Conservation (phyloP, 805 yeast genomes). For the Saccharomycopsis guyanensis region DNA sequence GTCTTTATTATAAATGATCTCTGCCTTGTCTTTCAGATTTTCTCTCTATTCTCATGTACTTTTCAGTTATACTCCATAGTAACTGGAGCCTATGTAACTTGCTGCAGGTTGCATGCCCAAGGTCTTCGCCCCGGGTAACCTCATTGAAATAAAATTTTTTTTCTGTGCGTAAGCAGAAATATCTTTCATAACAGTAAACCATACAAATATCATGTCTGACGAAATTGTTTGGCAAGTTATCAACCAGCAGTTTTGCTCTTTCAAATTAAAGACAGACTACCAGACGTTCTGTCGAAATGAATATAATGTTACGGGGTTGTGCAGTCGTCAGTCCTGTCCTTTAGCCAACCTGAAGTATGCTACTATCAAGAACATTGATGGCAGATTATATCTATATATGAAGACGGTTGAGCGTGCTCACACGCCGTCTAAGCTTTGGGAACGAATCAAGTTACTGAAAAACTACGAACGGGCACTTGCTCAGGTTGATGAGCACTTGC, state of each 20-base stretch:
- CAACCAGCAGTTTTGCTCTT: constrained; percentile 92
- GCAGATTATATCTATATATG: constrained; percentile 79
- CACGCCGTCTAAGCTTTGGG: constrained; percentile 92
- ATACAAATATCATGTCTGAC: constrained; percentile 39
- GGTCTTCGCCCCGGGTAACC: constrained; percentile 1
- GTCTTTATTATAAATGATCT: no score
- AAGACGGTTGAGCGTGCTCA: constrained; percentile 98
- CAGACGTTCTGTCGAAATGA: constrained; percentile 95
- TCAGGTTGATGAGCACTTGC: constrained; percentile 80
- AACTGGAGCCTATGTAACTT: no score
- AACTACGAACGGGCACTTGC: constrained; percentile 81
- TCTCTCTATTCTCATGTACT: no score
- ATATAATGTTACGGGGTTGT: constrained; percentile 90
- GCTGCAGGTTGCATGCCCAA: no score
- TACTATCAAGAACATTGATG: constrained; percentile 74
- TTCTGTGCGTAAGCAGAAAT: neutral
- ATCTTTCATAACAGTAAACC: neutral
- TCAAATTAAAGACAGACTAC: constrained; percentile 78
- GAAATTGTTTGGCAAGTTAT: constrained; percentile 97
- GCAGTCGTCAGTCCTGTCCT: constrained; percentile 92
- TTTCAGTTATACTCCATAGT: no score
- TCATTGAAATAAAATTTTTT: constrained; percentile 1
- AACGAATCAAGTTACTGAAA: constrained; percentile 81
- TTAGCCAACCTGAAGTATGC: constrained; percentile 91
- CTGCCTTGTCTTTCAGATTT: no score